Conservation (phyloP, 371 early-diverging fungal species). For the Pancytospora philotis region DNA sequence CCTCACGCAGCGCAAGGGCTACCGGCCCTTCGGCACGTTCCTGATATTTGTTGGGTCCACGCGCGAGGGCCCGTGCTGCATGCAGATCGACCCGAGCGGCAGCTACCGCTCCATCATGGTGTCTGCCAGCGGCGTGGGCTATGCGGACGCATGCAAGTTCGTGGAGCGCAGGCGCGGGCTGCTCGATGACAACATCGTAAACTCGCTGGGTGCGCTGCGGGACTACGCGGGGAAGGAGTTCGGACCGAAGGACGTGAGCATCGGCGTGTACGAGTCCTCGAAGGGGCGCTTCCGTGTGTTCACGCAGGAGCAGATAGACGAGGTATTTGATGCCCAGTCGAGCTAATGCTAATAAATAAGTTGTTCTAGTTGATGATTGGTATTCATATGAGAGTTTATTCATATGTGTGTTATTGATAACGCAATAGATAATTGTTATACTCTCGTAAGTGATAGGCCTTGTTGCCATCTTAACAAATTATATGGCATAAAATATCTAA, state of each 20-base stretch:
- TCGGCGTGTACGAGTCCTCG: constrained; percentile 40
- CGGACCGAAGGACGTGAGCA: constrained; percentile 32
- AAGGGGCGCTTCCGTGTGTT: constrained; percentile 33
- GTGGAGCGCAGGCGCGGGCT: constrained; percentile 40
- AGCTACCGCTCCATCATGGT: constrained; percentile 38
- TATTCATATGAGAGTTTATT: too few species aligned
- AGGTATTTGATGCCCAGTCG: constrained; percentile 52
- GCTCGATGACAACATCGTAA: constrained; percentile 52
- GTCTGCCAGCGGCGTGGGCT: constrained; percentile 46
- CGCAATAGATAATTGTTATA: too few species aligned
- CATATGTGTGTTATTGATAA: too few species aligned
- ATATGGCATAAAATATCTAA: too few species aligned
- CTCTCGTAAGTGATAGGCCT: too few species aligned
- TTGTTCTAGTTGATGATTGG: too few species aligned
- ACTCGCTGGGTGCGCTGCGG: constrained; percentile 35
- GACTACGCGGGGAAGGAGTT: constrained; percentile 43
- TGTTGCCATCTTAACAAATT: too few species aligned
- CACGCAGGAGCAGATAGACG: constrained; percentile 40
- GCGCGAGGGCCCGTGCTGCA: constrained; percentile 35
- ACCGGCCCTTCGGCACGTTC: constrained; percentile 57
- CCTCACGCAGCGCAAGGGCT: constrained; percentile 56
- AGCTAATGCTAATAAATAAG: too few species aligned
- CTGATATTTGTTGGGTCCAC: constrained; percentile 48
- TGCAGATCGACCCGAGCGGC: constrained; percentile 58
- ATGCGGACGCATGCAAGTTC: constrained; percentile 42